A percentile compares a stretch with the other conserved stretches of the same genome.
These are phyloP conservation scores for Apiotrichum gamsii DNA, from an alignment of 1,284 basidiomycete genomes.

Conservation along the genomic window DNA sequence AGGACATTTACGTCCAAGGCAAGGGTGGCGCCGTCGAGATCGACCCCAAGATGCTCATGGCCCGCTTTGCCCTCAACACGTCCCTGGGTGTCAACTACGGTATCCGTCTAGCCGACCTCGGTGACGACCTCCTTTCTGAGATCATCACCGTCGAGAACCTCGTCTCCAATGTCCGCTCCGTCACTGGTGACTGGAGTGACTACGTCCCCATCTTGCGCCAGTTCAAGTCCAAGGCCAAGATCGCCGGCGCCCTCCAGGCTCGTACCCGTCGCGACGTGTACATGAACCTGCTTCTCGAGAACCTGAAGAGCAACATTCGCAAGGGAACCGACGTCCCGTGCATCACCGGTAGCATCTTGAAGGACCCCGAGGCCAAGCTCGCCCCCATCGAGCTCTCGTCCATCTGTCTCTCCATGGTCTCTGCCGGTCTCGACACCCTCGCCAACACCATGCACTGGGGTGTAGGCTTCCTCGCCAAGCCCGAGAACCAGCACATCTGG, in stretches of 20 bases:
- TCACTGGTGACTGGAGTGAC: constrained; percentile 9
- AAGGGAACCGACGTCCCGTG: constrained; percentile 17
- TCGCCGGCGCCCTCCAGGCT: not conserved
- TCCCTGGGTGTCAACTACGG: constrained; percentile 19
- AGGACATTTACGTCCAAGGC: constrained; percentile 15
- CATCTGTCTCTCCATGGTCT: constrained; percentile 21
- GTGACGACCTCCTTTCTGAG: constrained; percentile 12
- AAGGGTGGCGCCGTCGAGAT: constrained; percentile 11
- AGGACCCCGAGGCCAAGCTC: constrained; percentile 20
- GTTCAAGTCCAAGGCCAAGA: constrained; percentile 1
- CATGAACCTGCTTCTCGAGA: constrained; percentile 16
- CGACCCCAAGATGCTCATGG: constrained; percentile 13
- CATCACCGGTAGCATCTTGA: constrained; percentile 18
- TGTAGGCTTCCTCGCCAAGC: constrained; percentile 18
- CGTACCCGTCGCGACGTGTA: constrained; percentile 16
- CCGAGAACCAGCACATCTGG: constrained; percentile 16
- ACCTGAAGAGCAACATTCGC: constrained; percentile 12
- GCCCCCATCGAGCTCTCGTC: constrained; percentile 14
- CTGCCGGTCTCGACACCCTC: constrained; percentile 19
- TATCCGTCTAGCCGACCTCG: constrained; percentile 10
- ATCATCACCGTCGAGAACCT: constrained; percentile 13
- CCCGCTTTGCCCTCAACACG: constrained; percentile 17
- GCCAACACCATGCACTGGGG: constrained; percentile 20
- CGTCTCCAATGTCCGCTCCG: constrained; percentile 14
- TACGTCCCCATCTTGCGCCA: constrained; percentile 16